Evolutionary conservation across 2,329 filamentous ascomycete species (phyloP).

Genomic region (Teratosphaeria destructans): DNA sequence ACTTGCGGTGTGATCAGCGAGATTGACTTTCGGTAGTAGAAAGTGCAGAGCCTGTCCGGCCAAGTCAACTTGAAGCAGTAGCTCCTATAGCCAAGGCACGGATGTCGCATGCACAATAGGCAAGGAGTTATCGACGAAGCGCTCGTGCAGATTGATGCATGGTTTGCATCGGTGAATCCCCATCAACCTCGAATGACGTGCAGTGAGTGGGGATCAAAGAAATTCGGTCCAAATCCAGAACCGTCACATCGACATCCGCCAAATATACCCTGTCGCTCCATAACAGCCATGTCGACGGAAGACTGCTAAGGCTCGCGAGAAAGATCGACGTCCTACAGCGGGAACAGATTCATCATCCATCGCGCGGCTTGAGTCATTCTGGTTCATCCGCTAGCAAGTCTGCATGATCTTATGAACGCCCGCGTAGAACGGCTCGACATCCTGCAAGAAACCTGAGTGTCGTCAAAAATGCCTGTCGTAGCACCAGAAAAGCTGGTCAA

Average conservation of each 20-base stretch:
- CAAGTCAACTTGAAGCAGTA: background rate
- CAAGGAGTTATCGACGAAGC: background rate
- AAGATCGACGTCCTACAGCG: background rate
- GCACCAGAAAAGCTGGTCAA: constrained; percentile 79
- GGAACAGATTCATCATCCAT: background rate
- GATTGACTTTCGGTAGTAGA: background rate
- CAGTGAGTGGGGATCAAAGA: background rate
- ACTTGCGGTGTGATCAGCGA: background rate
- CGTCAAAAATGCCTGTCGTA: constrained; percentile 69
- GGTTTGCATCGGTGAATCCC: too few relatives aligned
- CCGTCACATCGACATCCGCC: background rate
- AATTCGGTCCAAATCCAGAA: background rate
- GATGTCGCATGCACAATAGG: background rate
- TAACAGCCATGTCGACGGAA: background rate
- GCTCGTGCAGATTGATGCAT: background rate
- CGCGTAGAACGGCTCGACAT: background rate
- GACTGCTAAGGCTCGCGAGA: too few relatives aligned
- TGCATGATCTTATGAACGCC: background rate
- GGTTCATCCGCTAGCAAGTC: background rate
- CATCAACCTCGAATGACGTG: background rate
- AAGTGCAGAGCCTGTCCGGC: background rate
- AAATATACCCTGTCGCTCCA: background rate
- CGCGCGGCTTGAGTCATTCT: background rate
- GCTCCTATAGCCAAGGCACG: background rate
- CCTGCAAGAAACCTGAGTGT: background rate